A percentile compares a stretch with the other conserved stretches of the same genome.
Conservation (phyloP, 176 grass and related monocot species). For the Pontederia crassipes region DNA sequence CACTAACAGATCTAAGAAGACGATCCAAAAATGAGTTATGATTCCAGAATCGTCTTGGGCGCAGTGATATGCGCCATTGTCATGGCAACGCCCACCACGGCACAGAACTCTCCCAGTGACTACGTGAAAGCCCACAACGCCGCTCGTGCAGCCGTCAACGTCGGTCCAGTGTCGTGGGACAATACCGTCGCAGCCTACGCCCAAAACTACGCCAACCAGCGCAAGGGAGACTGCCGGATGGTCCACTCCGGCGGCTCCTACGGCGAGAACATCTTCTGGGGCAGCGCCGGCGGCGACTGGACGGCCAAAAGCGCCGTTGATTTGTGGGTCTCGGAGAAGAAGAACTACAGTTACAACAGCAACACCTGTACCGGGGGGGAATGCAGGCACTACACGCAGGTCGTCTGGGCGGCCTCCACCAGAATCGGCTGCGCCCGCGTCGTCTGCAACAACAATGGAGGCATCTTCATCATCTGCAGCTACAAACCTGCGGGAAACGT, state of each 20-base stretch:
- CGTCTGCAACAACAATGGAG: background rate
- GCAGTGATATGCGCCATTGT: too few relatives aligned
- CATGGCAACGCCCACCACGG: background rate
- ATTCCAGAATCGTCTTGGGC: too few relatives aligned
- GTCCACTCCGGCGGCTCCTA: constrained; percentile 27
- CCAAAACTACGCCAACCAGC: background rate
- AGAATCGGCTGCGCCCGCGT: background rate
- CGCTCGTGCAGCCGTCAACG: background rate
- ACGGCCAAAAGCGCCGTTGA: constrained; percentile 14
- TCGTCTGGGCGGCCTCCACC: constrained; percentile 8
- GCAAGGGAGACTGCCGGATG: constrained; percentile 17
- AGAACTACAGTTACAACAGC: constrained; percentile 21
- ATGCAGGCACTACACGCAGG: constrained; percentile 36
- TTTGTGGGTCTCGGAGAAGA: constrained; percentile 13
- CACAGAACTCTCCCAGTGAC: constrained; percentile 1
- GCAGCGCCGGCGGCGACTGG: constrained; percentile 1
- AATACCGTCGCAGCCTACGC: constrained; percentile 19
- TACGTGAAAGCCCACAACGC: constrained; percentile 23
- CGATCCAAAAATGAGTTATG: too few relatives aligned
- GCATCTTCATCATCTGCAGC: constrained; percentile 2
- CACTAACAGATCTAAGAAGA: too few relatives aligned
- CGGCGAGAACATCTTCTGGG: constrained; percentile 31
- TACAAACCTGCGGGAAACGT: background rate
- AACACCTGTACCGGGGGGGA: constrained; percentile 20
- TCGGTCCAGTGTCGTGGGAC: constrained; percentile 23